phyloP scores from a whole-genome alignment of 2,329 filamentous ascomycete species.

The Remersonia thermophila region DNA sequence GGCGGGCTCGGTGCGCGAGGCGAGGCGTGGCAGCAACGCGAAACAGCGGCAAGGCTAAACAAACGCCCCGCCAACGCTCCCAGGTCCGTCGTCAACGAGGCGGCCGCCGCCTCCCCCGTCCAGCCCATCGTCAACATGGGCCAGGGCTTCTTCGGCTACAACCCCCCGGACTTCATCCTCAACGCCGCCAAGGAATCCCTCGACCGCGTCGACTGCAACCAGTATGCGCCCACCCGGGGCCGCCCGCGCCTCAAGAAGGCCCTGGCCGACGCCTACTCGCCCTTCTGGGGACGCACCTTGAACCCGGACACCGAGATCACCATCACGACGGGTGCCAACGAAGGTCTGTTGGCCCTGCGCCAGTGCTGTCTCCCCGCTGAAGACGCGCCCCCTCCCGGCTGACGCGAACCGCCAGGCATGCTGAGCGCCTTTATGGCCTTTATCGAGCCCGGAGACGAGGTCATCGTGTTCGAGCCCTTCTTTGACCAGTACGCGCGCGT shows the following conservation, averaged over 20 bases:
- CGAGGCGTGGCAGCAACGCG: too few species aligned
- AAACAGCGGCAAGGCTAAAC: too few species aligned
- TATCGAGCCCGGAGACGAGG: conserved; percentile 86
- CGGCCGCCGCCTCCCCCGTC: conserved; percentile 47
- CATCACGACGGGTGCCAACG: conserved; percentile 84
- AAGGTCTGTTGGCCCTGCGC: conserved; percentile 26
- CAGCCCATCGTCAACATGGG: conserved; percentile 56
- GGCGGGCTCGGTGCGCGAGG: too few species aligned
- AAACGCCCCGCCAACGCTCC: background rate
- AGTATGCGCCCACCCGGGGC: conserved; percentile 94
- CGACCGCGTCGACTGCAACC: conserved; percentile 89
- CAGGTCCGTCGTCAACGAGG: conserved; percentile 56
- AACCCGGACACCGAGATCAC: conserved; percentile 88
- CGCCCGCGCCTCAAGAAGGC: conserved; percentile 85
- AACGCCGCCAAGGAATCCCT: conserved; percentile 84
- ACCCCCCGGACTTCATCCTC: conserved; percentile 43
- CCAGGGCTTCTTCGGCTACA: conserved; percentile 28
- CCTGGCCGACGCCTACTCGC: conserved; percentile 82
- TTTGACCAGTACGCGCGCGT: conserved; percentile 84
- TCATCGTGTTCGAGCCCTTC: conserved; percentile 96
- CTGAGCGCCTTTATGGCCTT: conserved; percentile 97
- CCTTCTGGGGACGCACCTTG: conserved; percentile 62
- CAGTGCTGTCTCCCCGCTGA: background rate
- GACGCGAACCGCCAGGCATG: conserved; percentile 46
- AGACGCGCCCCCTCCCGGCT: too few species aligned